Evolutionary conservation across 441 rosid species (phyloP).

Genomic region (Flueggea neowawraea): DNA sequence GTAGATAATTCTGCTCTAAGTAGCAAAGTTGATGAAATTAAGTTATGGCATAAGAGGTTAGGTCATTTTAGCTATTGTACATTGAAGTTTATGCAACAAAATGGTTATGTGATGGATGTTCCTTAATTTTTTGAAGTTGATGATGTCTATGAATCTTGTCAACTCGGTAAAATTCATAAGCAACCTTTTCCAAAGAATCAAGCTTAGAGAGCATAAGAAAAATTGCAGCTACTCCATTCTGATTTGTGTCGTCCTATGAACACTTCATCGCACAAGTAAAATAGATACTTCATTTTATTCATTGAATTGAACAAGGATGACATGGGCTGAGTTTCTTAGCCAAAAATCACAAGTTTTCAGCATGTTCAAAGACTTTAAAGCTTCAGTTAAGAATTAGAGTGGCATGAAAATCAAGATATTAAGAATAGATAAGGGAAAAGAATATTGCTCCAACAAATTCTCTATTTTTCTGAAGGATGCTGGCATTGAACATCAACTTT

Average conservation of each 20-base stretch:
- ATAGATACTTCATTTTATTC: neutral
- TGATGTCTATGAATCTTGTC: no score
- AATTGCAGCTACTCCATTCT: neutral
- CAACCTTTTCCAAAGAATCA: neutral
- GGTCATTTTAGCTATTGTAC: no score
- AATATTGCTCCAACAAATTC: neutral
- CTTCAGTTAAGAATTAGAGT: neutral
- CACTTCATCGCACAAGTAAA: neutral
- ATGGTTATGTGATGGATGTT: no score
- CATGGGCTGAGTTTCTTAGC: neutral
- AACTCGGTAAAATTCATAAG: no score
- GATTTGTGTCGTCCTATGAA: neutral
- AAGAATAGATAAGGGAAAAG: neutral
- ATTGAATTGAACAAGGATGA: neutral
- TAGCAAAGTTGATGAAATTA: no score
- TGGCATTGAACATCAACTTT: neutral
- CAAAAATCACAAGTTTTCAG: neutral
- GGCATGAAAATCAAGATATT: neutral
- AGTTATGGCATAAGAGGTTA: no score
- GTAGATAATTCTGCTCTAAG: no score
- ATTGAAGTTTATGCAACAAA: no score
- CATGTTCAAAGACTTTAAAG: neutral
- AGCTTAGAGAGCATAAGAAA: neutral
- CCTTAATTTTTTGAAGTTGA: no score
- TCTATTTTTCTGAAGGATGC: rapidly evolving